Base-by-base conservation (phyloP, 768 basidiomycete species). In the Rickenella mellea region DNA sequence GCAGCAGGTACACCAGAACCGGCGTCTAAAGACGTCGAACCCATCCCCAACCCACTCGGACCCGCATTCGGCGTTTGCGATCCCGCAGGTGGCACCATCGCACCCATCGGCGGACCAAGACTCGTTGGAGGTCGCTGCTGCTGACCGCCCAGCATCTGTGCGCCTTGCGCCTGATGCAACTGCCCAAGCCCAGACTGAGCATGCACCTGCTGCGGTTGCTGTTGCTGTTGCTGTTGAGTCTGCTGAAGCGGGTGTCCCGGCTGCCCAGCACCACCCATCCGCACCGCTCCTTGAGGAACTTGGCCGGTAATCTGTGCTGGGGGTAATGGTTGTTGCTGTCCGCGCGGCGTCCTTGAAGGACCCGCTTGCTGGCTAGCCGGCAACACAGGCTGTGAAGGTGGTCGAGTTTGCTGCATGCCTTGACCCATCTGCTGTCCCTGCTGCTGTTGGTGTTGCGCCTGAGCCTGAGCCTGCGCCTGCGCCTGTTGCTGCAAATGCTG, bases 401-500 rank as follows among this genome's bases (percentile, higher is more conserved):
- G 71, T 32, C 71, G 66, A 35, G 65, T 68, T 30, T 70, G 68
- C 3, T 54, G 64, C 15, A 29, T 40, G 44, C 9, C 27, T 27
- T 20, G 42, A 36, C 19, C 15, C 2, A 22, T 36, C n/a, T n/a
- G n/a, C n/a, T n/a, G n/a, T n/a, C n/a, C n/a, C n/a, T 9, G 19
- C 26, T 28, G 27, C 15, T n/a, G 42, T 27, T 24, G 42, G 22
- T 35, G 33, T 29, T 5, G 29, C 25, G 19, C 22, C 17, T 28
- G 44, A 7, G 10, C 10, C 15, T 22, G 19, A 17, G 19, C 19
- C 15, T 36, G 33, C n/a, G n/a, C n/a, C n/a, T n/a, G 40, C 17
- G 59, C 62, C 44, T 74, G 76, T 2, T 74, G 76, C 44, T 80
- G 80, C 3, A 78, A 79, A 39, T 73, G 78, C 19, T 78, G 78